Base-by-base conservation (phyloP, 2,329 filamentous ascomycete genomes). In the Botrytis fragariae region DNA sequence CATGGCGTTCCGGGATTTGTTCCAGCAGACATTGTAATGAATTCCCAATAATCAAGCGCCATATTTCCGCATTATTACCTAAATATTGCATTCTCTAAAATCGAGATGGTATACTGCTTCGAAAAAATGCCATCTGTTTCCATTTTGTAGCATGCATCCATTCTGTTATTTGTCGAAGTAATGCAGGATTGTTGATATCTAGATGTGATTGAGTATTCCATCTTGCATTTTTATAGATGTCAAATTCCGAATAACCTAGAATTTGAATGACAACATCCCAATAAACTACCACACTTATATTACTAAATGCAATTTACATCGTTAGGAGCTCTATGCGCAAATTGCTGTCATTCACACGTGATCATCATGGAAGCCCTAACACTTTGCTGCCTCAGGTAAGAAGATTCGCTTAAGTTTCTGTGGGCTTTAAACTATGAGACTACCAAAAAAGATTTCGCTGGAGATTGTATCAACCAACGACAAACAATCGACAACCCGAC, bases 401-500 rank as follows among this genome's bases (percentile, higher is more conserved):
- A 0, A 25, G 20, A 25, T 65, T 54, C 71, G 64, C 71, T 68
- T 65, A 72, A 72, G 44, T 59, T 67, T 67, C 72, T 75, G 73
- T 37, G 61, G 69, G 51, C 69, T 69, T 74, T 72, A 65, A 72
- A 73, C 54, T 69, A 32, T 57, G 64, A 39, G 59, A 74, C 71
- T 75, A 57, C 72, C 72, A 73, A 76, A 74, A 75, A 75, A 71
- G 65, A 73, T 74, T 74, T 76, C 73, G 72, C 76, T 75, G 72
- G 44, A 69, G 44, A 72, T 59, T 54, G 71, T 42, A 61, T 72
- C 39, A 72, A 68, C 20, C 75, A 73, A 79, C 78, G 78, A 78
- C 77, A 79, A 79, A 79, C 74, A 74, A 62, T 76, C 77, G 74
- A 75, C 76, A 76, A 79, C 75, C 76, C 76, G 77, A 78, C 78